These are phyloP conservation scores for Furcasterigmium furcatum DNA, from an alignment of 2,329 filamentous ascomycete genomes.

Conservation along the genomic window DNA sequence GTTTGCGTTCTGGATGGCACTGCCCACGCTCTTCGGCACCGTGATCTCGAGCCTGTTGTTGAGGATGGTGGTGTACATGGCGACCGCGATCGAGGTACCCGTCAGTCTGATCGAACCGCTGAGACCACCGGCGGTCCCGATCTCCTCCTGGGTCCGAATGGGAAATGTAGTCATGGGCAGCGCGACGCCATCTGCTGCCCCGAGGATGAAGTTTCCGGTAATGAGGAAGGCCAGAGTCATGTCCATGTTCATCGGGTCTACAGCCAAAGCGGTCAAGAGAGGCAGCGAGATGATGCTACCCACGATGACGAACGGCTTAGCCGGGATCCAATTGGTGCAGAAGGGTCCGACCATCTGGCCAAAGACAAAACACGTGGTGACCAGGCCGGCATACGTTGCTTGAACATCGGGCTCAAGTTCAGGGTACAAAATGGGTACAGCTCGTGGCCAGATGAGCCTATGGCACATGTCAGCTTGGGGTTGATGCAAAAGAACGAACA, in stretches of 20 bases:
- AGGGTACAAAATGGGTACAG: constrained; percentile 26
- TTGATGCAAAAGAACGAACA: background rate
- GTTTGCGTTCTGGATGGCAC: constrained; percentile 30
- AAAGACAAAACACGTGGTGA: background rate
- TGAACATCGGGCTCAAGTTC: constrained; percentile 7
- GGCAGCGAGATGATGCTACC: background rate
- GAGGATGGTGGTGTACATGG: constrained; percentile 28
- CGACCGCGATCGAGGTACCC: constrained; percentile 26
- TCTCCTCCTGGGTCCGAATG: constrained; percentile 20
- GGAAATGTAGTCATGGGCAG: background rate
- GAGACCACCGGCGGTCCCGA: constrained; percentile 29
- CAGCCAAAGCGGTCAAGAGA: background rate
- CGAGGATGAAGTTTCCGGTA: background rate
- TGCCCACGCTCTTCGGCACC: constrained; percentile 23
- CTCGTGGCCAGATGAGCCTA: constrained; percentile 28
- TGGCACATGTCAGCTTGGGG: background rate
- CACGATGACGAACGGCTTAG: background rate
- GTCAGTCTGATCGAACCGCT: constrained; percentile 31
- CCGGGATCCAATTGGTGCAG: background rate
- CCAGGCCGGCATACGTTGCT: background rate
- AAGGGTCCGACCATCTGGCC: background rate
- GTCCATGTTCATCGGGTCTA: background rate
- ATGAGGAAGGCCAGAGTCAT: background rate
- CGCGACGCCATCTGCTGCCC: background rate
- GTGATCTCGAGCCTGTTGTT: constrained; percentile 25